Evolutionary conservation across 352 stramenopile species (phyloP), one percentile per base, ranked within the genome.

Genomic region (Phytopythium cucurbitacearum): DNA sequence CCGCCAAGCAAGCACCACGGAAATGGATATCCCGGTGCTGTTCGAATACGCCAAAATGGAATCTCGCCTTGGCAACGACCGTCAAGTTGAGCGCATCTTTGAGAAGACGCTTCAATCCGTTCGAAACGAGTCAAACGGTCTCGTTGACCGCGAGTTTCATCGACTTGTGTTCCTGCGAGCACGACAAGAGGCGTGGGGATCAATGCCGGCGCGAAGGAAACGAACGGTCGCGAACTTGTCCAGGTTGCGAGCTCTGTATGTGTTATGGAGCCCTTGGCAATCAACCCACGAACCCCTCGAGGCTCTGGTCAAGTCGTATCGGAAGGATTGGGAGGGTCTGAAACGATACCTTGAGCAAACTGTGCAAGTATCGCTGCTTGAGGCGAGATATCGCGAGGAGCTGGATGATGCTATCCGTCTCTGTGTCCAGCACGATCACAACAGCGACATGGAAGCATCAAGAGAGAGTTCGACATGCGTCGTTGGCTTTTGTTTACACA

Each of bases 31-130:
- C 48, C 34, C 49, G 28, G 59, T 74, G 43, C 57, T 88, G 51
- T 67, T 62, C 45, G 63, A 71, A 9, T 89, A 92, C 45, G 75
- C 79, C 6, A 64, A 74, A 32, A 35, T 87, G 12, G 81, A 91
- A 45, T 55, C 70, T 16, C 54, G 50, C 8, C n/a, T 81, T 12
- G 59, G 67, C 12, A 83, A 87, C 39, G 40, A 58, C 1, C 69
- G 67, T 7, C 72, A 85, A 48, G 60, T 77, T 13, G 53, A 56
- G 35, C 76, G 78, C 9, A 75, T 87, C 11, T 89, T 76, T 32
- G 73, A 81, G 16, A 90, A 73, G 44, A 85, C 69, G 13, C 34
- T 89, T 4, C 48, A 42, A 32, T 74, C 69, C 21, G 51, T 83
- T 3, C 45, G 44, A 9, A 32, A 38, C 12, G 12, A 38, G 10